Evolutionary conservation across 2,329 filamentous ascomycete species (phyloP), one percentile per base, ranked within the genome.

Genomic region (Claviceps humidiphila): DNA sequence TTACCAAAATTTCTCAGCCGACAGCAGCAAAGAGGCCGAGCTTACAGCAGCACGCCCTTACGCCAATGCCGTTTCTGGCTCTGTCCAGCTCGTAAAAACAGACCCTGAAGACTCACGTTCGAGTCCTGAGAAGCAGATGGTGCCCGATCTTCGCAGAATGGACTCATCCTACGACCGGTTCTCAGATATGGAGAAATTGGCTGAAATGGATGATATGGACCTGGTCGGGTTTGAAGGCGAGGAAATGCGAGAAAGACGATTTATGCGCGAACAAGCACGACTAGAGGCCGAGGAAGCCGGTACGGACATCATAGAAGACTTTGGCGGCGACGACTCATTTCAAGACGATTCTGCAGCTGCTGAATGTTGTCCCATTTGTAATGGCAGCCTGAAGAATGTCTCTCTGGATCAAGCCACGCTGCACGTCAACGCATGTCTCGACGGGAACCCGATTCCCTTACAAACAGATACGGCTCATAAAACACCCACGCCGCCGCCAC

Each of bases 361-460:
- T 8, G 59, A 65, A 47, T 69, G 66, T 43, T 97, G 90, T 64
- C 91, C 91, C 1, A 82, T 97, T 30, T 97, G 93, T 65, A 79
- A 77, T 59, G 72, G 73, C 1, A 80, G 69, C 56, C 71, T 96
- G 38, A 68, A 65, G 16, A 82, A 81, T 0, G 65, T 83, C 13
- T 78, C 72, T 52, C 63, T 69, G 54, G 80, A 89, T 63, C 80
- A 91, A 59, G 85, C 83, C 9, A 86, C 85, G 6, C 70, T 84
- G 2, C 93, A 98, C 66, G 93, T 98, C 58, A 98, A 98, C 64
- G 81, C 84, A 9, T 98, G 93, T 67, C 74, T 98, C 2, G 93
- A 98, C 64, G 89, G 89, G 1, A 85, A 85, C 46, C 78, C 85
- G 5, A 76, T 81, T 45, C 77, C 83, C 2, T 60, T 85, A 14